Conservation (phyloP, 2,329 filamentous ascomycete species). For the Reticulascus tulasneorum region DNA sequence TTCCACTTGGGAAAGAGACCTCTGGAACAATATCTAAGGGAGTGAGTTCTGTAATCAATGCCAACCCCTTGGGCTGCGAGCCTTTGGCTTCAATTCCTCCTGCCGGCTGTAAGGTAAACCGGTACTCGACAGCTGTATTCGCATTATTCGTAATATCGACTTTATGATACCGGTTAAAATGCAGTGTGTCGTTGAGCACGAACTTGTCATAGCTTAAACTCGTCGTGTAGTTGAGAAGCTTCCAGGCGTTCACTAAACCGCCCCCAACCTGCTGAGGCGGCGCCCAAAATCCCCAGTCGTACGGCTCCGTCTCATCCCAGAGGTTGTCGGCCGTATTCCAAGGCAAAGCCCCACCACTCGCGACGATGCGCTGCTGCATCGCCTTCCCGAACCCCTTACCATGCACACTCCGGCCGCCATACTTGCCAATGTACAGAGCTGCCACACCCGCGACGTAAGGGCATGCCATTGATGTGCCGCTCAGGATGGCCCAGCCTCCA, state of each 20-base stretch:
- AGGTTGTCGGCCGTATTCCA: conserved; percentile 15
- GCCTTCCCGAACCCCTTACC: conserved; percentile 28
- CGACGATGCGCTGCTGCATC: conserved; percentile 27
- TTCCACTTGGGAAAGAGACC: conserved; percentile 2
- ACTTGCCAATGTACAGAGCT: conserved; percentile 28
- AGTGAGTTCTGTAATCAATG: neutral
- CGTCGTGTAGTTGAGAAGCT: conserved; percentile 29
- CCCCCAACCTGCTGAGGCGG: conserved; percentile 36
- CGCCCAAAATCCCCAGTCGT: conserved; percentile 13
- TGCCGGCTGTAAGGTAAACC: conserved; percentile 32
- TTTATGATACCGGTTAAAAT: conserved; percentile 28
- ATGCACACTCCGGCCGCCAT: conserved; percentile 30
- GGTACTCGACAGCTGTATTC: conserved; percentile 31
- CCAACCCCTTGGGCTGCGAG: conserved; percentile 3
- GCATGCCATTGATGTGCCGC: conserved; percentile 45
- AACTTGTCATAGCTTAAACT: conserved; percentile 29
- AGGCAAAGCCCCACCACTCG: conserved; percentile 23
- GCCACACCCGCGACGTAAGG: conserved; percentile 35
- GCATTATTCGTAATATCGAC: conserved; percentile 41
- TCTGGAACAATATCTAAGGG: neutral
- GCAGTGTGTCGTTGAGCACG: conserved; percentile 37
- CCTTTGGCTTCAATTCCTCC: conserved; percentile 9
- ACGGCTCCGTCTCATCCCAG: conserved; percentile 8
- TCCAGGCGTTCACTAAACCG: conserved; percentile 34
- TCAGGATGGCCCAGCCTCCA: conserved; percentile 34